Conservation (phyloP, 345 rosid genomes). For the Citrus maxima region DNA sequence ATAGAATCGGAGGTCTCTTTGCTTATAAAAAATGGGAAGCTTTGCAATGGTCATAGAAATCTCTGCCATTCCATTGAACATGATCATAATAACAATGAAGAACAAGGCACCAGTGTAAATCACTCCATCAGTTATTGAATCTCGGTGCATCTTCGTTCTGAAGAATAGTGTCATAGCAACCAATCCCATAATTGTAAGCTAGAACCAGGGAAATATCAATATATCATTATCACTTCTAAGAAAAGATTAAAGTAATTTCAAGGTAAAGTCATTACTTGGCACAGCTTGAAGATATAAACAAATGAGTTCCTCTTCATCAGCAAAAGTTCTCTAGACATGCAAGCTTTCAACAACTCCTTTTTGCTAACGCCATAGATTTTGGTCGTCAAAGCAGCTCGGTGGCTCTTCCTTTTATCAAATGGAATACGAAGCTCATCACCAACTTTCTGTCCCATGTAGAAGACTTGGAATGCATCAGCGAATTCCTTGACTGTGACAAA, state of each 20-base stretch:
- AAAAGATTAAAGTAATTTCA: not conserved
- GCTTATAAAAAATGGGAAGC: slow-evolving; percentile 86
- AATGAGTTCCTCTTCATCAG: slow-evolving; percentile 48
- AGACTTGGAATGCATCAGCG: slow-evolving; percentile 27
- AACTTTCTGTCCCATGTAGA: slow-evolving; percentile 22
- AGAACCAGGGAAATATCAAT: not conserved
- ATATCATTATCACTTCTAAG: not conserved
- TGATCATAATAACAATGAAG: slow-evolving; percentile 39
- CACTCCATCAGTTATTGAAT: slow-evolving; percentile 40
- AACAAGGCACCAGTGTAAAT: slow-evolving; percentile 64
- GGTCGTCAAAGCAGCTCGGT: slow-evolving; percentile 39
- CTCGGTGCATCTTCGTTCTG: slow-evolving; percentile 52
- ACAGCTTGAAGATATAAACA: slow-evolving; percentile 37
- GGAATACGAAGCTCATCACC: slow-evolving; percentile 26
- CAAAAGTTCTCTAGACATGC: slow-evolving; percentile 32
- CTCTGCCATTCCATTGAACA: slow-evolving; percentile 74
- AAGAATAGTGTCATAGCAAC: slow-evolving; percentile 50
- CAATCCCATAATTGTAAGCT: slow-evolving; percentile 43
- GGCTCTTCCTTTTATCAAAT: slow-evolving; percentile 31
- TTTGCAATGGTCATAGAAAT: slow-evolving; percentile 65
- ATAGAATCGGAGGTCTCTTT: slow-evolving; percentile 42
- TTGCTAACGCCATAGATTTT: slow-evolving; percentile 32
- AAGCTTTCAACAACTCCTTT: slow-evolving; percentile 32
- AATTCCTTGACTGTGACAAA: slow-evolving; percentile 35
- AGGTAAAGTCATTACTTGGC: slow-evolving; percentile 18